A percentile compares a stretch with the other conserved stretches of the same genome.
These are phyloP conservation scores for Lecanicillium sp. DNA, from an alignment of 2,329 filamentous ascomycete genomes.

Conservation along the genomic window DNA sequence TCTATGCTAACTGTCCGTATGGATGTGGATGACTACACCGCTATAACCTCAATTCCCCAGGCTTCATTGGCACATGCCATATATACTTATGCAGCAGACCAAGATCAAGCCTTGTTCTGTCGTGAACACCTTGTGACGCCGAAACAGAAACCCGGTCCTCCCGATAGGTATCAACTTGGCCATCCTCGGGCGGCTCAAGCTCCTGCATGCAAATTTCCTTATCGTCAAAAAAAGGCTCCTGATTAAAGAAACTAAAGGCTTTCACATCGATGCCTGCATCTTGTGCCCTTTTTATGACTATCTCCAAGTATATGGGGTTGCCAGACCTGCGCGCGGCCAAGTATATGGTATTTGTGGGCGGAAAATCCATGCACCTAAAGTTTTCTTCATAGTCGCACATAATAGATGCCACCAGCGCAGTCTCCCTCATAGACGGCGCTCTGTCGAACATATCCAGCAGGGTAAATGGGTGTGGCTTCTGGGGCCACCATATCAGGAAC, in stretches of 20 bases:
- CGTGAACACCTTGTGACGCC: background rate
- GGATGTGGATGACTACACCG: background rate
- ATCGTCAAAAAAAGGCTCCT: background rate
- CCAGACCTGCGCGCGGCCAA: constrained; percentile 2
- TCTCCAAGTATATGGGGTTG: constrained; percentile 2
- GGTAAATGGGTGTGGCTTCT: background rate
- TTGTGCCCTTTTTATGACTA: constrained; percentile 1
- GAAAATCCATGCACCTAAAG: background rate
- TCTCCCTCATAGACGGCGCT: constrained; percentile 1
- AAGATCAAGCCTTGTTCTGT: constrained; percentile 1
- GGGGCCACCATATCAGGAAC: constrained; percentile 3
- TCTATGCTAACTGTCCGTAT: background rate
- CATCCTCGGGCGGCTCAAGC: constrained; percentile 2
- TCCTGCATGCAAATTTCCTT: constrained; percentile 1
- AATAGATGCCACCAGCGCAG: constrained; percentile 3
- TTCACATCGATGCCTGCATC: constrained; percentile 1
- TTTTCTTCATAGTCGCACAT: constrained; percentile 4
- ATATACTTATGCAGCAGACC: constrained; percentile 2
- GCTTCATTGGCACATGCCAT: constrained; percentile 3
- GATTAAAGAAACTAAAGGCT: background rate
- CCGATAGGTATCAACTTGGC: constrained; percentile 1
- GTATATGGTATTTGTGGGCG: constrained; percentile 2
- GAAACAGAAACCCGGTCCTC: constrained; percentile 1
- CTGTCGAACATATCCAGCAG: background rate
- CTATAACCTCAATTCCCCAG: constrained; percentile 1